phyloP scores from a whole-genome alignment of 495 filamentous ascomycete species.

The Tuber magnatum region DNA sequence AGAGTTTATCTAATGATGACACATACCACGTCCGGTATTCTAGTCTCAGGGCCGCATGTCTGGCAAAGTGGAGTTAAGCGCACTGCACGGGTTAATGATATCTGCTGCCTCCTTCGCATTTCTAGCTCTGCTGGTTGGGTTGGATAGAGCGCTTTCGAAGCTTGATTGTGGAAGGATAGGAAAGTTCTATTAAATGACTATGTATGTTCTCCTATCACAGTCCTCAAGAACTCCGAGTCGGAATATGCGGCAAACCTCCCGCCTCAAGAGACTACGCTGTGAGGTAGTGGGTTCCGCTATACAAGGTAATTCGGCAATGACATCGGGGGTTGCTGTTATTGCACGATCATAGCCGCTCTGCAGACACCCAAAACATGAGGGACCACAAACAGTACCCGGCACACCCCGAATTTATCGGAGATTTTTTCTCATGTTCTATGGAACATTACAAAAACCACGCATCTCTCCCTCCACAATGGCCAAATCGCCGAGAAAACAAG shows the following conservation, averaged over 20 bases:
- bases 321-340: too few species aligned
- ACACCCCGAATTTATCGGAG: not conserved
- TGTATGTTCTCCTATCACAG: not conserved
- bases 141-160: not conserved
- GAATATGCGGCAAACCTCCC: too few species aligned
- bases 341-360: not conserved
- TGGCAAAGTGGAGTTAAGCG: not conserved
- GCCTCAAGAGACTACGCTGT: too few species aligned
- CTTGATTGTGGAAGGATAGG: not conserved
- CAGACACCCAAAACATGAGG: not conserved
- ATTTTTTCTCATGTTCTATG: not conserved
- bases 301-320: not conserved
- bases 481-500: not conserved
- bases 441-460: not conserved
- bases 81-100: not conserved
- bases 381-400: not conserved
- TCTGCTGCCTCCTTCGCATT: not conserved
- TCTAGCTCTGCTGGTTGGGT: not conserved
- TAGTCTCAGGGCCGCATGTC: not conserved
- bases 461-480: not conserved
- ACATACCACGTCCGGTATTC: not conserved
- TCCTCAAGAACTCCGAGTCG: not conserved
- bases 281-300: not conserved
- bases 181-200: not conserved
- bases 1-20: not conserved